phyloP scores from a whole-genome alignment of 2,329 filamentous ascomycete genomes.

The Penicillium sp. region DNA sequence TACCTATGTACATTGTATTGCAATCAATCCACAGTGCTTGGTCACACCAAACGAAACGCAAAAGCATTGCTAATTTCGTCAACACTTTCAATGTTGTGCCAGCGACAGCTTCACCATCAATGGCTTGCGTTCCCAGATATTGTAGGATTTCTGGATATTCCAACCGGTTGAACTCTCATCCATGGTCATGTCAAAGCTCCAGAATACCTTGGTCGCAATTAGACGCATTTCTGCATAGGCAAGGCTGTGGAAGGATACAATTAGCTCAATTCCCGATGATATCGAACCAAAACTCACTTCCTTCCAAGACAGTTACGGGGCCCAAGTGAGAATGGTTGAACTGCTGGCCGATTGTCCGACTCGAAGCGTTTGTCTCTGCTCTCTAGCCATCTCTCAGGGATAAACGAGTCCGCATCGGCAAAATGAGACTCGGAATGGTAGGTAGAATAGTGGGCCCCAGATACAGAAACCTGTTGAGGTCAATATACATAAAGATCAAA shows the following conservation, averaged over 20 bases:
- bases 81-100: conserved; percentile 1
- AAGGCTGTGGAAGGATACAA: conserved; percentile 14
- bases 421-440: conserved; percentile 22
- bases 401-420: conserved; percentile 24
- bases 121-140: conserved; percentile 23
- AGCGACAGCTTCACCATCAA: conserved; percentile 17
- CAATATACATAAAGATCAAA: neutral
- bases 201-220: conserved; percentile 21
- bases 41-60: neutral
- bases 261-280: conserved; percentile 4
- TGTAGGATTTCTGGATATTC: conserved; percentile 21
- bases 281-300: conserved; percentile 21
- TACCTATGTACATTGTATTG: neutral
- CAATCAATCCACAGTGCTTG: neutral
- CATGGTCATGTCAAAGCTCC: conserved; percentile 17
- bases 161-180: conserved; percentile 11
- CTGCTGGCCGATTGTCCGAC: conserved; percentile 13
- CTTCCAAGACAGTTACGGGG: conserved; percentile 28
- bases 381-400: conserved; percentile 30
- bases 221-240: conserved; percentile 36
- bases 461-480: conserved; percentile 6
- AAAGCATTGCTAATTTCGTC: neutral
- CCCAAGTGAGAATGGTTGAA: conserved; percentile 27
- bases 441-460: conserved; percentile 12
- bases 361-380: conserved; percentile 16